phyloP scores from a whole-genome alignment of 169 alveolate genomes.

The Eimeria acervulina region DNA sequence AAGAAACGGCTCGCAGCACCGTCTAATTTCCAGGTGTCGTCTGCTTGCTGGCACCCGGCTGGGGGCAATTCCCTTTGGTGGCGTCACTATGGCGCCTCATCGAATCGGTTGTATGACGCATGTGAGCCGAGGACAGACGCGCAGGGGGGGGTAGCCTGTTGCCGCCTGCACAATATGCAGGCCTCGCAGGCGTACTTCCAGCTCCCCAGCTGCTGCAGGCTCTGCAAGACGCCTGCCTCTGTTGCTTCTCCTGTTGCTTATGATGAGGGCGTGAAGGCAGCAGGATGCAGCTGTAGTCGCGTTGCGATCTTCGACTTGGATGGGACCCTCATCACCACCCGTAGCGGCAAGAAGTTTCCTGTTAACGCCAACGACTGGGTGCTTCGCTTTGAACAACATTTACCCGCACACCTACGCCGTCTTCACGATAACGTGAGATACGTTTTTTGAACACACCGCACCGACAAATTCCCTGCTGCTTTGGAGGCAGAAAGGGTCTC shows the following conservation, averaged over 20 bases:
- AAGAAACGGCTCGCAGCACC: neutral
- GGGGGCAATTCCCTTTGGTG: slow-evolving; percentile 65
- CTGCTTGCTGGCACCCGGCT: slow-evolving; percentile 65
- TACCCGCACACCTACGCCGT: slow-evolving; percentile 18
- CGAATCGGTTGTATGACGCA: neutral
- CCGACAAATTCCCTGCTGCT: neutral
- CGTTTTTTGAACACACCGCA: neutral
- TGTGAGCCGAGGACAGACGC: neutral
- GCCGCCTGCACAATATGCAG: slow-evolving; percentile 58
- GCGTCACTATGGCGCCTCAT: slow-evolving; percentile 25
- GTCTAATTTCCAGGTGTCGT: neutral
- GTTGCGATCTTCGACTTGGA: slow-evolving; percentile 83
- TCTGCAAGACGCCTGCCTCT: neutral
- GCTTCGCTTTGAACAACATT: slow-evolving; percentile 9
- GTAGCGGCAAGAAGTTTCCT: slow-evolving; percentile 83
- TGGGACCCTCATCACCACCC: slow-evolving; percentile 84
- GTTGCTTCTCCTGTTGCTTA: neutral
- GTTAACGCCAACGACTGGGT: slow-evolving; percentile 75
- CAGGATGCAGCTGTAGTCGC: slow-evolving; percentile 55
- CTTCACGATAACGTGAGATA: slow-evolving; percentile 47
- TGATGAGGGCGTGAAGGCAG: slow-evolving; percentile 4
- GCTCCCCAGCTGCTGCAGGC: slow-evolving; percentile 56
- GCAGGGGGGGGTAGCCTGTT: neutral
- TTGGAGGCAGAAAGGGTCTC: too few species aligned
- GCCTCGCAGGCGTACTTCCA: slow-evolving; percentile 50